Conservation (phyloP, 176 grass and related monocot species). For the Zoysia pacifica region DNA sequence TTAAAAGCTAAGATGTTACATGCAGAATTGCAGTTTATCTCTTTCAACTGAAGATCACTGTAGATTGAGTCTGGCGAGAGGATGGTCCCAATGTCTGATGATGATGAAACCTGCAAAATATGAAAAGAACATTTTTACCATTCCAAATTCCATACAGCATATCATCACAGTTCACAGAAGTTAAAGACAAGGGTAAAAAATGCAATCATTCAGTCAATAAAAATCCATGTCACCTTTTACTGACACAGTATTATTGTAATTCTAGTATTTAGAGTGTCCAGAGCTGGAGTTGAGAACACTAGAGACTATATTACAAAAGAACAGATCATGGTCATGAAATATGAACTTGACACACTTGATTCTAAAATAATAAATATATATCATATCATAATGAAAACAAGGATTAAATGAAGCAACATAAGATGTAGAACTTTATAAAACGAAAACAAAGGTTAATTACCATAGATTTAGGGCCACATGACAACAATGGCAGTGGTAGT, state of each 20-base stretch:
- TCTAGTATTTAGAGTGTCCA: constrained; percentile 3
- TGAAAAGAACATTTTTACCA: constrained; percentile 35
- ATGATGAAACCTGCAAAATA: constrained; percentile 59
- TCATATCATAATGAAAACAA: neutral
- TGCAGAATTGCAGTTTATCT: constrained; percentile 50
- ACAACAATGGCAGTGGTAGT: constrained; percentile 48
- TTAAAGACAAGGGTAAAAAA: constrained; percentile 28
- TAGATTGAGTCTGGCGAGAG: constrained; percentile 62
- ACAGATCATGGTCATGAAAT: constrained; percentile 7
- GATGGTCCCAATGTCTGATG: constrained; percentile 65
- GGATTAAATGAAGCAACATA: constrained; percentile 2
- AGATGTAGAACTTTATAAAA: constrained; percentile 12
- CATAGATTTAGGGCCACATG: constrained; percentile 52
- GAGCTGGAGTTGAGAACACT: constrained; percentile 5
- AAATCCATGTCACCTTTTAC: constrained; percentile 19
- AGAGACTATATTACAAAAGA: neutral
- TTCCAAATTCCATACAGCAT: constrained; percentile 25
- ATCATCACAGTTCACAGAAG: constrained; percentile 14
- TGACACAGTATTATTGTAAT: constrained; percentile 10
- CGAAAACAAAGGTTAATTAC: constrained; percentile 36
- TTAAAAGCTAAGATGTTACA: constrained; percentile 47
- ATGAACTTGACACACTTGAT: constrained; percentile 15
- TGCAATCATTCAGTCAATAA: neutral
- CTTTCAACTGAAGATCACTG: constrained; percentile 65
- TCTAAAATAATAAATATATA: constrained; percentile 21